Evolutionary conservation across 2,329 filamentous ascomycete genomes (phyloP).

Genomic region (Apiospora arundinis): DNA sequence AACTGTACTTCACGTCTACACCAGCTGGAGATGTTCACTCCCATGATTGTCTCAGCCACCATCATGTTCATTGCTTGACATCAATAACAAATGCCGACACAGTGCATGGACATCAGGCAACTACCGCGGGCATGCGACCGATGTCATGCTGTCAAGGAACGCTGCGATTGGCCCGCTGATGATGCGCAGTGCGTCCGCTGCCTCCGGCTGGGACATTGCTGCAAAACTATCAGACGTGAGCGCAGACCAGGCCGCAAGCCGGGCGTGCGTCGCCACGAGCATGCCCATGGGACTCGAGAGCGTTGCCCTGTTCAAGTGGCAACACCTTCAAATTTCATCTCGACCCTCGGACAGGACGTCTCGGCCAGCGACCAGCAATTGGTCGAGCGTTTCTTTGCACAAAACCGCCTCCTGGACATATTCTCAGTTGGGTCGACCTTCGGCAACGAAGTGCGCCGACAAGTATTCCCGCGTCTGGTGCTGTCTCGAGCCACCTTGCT

Average conservation of each 20-base stretch:
- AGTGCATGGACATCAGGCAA: neutral
- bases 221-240: conserved; percentile 22
- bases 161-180: conserved; percentile 30
- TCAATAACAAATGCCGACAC: neutral
- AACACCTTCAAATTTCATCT: neutral
- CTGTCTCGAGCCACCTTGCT: neutral
- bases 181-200: conserved; percentile 32
- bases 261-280: neutral
- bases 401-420: neutral
- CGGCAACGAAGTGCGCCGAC: neutral
- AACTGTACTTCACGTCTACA: no score
- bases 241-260: neutral
- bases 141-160: conserved; percentile 36
- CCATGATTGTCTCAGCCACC: neutral
- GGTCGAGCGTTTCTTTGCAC: neutral
- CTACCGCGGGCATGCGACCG: conserved; percentile 31
- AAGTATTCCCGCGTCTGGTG: neutral
- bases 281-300: neutral
- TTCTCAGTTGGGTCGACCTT: neutral
- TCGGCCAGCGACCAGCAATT: neutral
- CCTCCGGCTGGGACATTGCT: conserved; percentile 30
- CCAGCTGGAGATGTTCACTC: no score
- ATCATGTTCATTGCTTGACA: neutral
- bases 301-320: no score
- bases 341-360: neutral